These are phyloP conservation scores for Eucalyptus leucophloia DNA, from an alignment of 345 rosid genomes.

Conservation along the genomic window DNA sequence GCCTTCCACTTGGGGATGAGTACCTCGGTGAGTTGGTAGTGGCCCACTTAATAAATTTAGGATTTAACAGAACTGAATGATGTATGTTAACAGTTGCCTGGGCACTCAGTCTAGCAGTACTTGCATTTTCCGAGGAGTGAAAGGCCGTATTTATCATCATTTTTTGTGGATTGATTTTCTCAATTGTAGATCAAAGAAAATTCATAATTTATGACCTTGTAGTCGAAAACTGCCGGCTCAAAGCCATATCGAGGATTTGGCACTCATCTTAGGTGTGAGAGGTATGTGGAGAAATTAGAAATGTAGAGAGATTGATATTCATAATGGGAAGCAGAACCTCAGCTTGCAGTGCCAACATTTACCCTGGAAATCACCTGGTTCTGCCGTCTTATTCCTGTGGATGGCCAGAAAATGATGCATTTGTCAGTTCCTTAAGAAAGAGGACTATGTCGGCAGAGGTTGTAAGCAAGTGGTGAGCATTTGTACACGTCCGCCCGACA, in stretches of 20 bases:
- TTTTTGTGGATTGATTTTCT: background rate
- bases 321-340: background rate
- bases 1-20: background rate
- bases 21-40: background rate
- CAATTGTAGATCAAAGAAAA: background rate
- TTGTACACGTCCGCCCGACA: constrained; percentile 73
- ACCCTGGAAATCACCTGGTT: background rate
- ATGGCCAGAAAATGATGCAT: background rate
- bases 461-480: constrained; percentile 52
- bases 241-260: background rate
- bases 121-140: background rate
- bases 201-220: background rate
- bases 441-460: constrained; percentile 71
- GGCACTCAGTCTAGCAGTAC: background rate
- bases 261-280: background rate
- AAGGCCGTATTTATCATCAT: background rate
- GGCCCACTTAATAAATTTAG: background rate
- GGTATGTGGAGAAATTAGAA: background rate
- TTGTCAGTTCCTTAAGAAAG: constrained; percentile 52
- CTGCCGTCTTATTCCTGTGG: background rate
- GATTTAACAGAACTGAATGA: background rate
- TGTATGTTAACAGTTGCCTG: background rate
- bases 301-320: background rate
- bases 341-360: background rate
- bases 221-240: background rate